Conservation (phyloP, 257 asterid species). For the Datura wrightii region DNA sequence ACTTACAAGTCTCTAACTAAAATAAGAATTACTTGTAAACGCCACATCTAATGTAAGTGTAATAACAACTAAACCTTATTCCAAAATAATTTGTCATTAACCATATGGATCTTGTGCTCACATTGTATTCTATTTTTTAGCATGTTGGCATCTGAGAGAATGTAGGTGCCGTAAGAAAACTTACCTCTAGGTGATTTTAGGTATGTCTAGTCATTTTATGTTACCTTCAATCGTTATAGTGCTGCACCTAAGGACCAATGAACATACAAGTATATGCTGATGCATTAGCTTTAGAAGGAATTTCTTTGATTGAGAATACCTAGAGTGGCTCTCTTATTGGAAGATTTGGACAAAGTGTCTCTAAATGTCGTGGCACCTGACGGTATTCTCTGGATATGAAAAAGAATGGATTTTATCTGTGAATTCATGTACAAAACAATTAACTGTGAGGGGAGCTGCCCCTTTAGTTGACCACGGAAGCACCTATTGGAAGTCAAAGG, state of each 20-base stretch:
- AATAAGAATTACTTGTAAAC: background rate
- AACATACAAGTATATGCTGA: background rate
- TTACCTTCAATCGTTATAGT: background rate
- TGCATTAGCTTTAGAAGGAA: background rate
- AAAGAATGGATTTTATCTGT: background rate
- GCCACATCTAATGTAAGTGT: background rate
- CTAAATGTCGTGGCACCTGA: background rate
- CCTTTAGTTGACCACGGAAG: background rate
- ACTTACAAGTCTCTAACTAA: slow-evolving; percentile 9
- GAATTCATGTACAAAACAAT: background rate
- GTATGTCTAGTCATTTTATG: background rate
- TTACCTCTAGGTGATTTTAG: slow-evolving; percentile 1
- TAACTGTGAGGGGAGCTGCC: background rate
- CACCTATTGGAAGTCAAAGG: background rate
- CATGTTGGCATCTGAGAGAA: slow-evolving; percentile 7
- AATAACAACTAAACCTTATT: background rate
- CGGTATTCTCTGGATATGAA: background rate
- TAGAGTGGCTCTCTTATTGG: background rate
- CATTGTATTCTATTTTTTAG: background rate
- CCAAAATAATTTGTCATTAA: slow-evolving; percentile 2
- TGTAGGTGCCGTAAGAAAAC: background rate
- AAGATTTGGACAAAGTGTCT: background rate
- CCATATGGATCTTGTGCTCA: slow-evolving; percentile 1
- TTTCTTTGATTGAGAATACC: background rate
- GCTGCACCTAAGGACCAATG: background rate